These are phyloP conservation scores for Jackrogersella multiformis DNA, from an alignment of 495 filamentous ascomycete genomes.

Conservation along the genomic window DNA sequence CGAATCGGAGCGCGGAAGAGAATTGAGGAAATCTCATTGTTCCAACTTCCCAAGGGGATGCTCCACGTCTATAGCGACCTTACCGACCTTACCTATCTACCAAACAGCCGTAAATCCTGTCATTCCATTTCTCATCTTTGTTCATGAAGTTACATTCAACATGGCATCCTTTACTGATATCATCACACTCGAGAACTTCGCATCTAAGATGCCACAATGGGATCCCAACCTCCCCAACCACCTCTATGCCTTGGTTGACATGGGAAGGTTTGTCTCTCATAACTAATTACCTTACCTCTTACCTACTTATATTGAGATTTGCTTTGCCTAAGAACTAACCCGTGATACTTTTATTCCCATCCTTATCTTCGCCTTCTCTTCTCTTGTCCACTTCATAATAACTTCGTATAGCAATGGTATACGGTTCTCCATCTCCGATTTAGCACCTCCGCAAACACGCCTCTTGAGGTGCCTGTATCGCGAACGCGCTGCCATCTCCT, in stretches of 20 bases:
- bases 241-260: slow-evolving; percentile 72
- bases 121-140: background rate
- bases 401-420: slow-evolving; percentile 81
- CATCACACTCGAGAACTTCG: slow-evolving; percentile 62
- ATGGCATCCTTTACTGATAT: slow-evolving; percentile 49
- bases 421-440: slow-evolving; percentile 87
- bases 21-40: background rate
- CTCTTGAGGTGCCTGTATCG: slow-evolving; percentile 80
- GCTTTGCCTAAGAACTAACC: background rate
- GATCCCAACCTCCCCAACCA: slow-evolving; percentile 52
- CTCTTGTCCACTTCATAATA: slow-evolving; percentile 19
- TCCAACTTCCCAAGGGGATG: background rate
- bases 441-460: slow-evolving; percentile 73
- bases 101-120: background rate
- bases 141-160: slow-evolving; percentile 17
- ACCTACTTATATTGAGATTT: background rate
- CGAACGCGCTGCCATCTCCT: slow-evolving; percentile 80
- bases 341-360: background rate
- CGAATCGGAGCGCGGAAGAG: background rate
- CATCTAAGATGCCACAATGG: slow-evolving; percentile 59
- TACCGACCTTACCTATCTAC: background rate
- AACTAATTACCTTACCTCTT: slow-evolving; percentile 5
- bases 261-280: slow-evolving; percentile 69
- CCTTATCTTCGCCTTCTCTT: background rate
- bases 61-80: slow-evolving; percentile 1